Evolutionary conservation across 2,329 filamentous ascomycete species (phyloP).

Genomic region (Xylariaceae sp.): DNA sequence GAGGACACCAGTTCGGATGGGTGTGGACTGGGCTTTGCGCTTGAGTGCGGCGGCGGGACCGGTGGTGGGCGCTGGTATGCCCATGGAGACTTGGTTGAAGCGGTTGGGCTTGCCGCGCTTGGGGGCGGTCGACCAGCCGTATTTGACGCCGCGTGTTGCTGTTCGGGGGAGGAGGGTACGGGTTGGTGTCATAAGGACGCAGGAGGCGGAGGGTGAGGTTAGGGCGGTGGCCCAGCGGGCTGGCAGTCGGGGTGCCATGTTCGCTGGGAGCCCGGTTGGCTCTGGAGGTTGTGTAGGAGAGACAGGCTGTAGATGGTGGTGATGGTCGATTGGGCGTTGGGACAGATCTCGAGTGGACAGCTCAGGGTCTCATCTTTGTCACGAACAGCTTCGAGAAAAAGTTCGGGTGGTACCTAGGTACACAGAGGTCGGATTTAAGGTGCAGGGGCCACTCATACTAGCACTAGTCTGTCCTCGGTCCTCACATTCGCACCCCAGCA

Average conservation of each 20-base stretch:
- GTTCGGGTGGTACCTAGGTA: slow-evolving; percentile 20
- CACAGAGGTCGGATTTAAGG: too few relatives aligned
- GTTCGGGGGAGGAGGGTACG: slow-evolving; percentile 44
- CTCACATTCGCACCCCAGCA: too few relatives aligned
- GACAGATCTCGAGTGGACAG: too few relatives aligned
- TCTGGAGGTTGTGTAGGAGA: neutral
- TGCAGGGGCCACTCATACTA: too few relatives aligned
- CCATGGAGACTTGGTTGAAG: slow-evolving; percentile 57
- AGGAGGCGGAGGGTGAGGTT: slow-evolving; percentile 26
- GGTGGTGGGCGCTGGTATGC: slow-evolving; percentile 53
- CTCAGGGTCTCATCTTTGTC: too few relatives aligned
- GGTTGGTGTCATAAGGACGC: slow-evolving; percentile 30
- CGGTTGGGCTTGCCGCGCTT: slow-evolving; percentile 50
- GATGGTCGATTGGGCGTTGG: neutral
- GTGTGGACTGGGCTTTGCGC: slow-evolving; percentile 56
- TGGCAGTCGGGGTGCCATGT: slow-evolving; percentile 45
- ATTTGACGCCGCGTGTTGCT: slow-evolving; percentile 48
- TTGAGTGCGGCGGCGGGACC: slow-evolving; percentile 58
- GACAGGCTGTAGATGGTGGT: neutral
- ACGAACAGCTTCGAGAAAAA: slow-evolving; percentile 15
- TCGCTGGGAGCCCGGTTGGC: slow-evolving; percentile 23
- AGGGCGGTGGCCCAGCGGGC: slow-evolving; percentile 41
- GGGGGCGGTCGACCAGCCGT: slow-evolving; percentile 58
- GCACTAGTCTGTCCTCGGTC: too few relatives aligned
- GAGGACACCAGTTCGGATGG: slow-evolving; percentile 73